Conservation (phyloP, 768 basidiomycete genomes). For the Tylopilus felleus region DNA sequence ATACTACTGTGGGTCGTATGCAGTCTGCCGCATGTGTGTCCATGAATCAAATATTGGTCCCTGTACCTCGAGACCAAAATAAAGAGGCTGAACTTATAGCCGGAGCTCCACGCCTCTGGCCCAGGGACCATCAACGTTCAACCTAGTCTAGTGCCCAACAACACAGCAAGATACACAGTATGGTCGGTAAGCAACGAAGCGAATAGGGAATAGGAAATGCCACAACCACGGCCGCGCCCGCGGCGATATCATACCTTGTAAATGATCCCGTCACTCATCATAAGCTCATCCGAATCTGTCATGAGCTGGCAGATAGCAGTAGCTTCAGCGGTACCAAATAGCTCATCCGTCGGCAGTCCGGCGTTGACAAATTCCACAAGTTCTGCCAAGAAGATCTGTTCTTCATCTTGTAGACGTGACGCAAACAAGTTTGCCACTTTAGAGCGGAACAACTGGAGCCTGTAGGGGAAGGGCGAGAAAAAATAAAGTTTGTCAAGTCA, state of each 20-base stretch:
- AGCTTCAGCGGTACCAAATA: slow-evolving; percentile 84
- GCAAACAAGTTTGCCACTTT: slow-evolving; percentile 72
- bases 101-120: background rate
- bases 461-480: slow-evolving; percentile 27
- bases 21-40: background rate
- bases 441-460: slow-evolving; percentile 76
- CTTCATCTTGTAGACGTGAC: slow-evolving; percentile 66
- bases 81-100: background rate
- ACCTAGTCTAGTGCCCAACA: background rate
- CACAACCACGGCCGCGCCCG: background rate
- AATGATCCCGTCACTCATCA: slow-evolving; percentile 83
- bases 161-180: slow-evolving; percentile 2
- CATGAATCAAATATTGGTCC: background rate
- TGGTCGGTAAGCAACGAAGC: slow-evolving; percentile 1
- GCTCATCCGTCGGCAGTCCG: slow-evolving; percentile 58
- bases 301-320: slow-evolving; percentile 68
- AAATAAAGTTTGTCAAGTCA: background rate
- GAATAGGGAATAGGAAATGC: background rate
- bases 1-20: background rate
- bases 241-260: slow-evolving; percentile 63
- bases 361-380: slow-evolving; percentile 75
- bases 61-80: background rate
- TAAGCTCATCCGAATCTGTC: slow-evolving; percentile 70
- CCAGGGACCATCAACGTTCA: background rate
- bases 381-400: slow-evolving; percentile 67